A percentile compares a stretch with the other conserved stretches of the same genome.
These are phyloP conservation scores for Trametes cinnabarina DNA, from an alignment of 768 basidiomycete genomes.

Conservation along the genomic window DNA sequence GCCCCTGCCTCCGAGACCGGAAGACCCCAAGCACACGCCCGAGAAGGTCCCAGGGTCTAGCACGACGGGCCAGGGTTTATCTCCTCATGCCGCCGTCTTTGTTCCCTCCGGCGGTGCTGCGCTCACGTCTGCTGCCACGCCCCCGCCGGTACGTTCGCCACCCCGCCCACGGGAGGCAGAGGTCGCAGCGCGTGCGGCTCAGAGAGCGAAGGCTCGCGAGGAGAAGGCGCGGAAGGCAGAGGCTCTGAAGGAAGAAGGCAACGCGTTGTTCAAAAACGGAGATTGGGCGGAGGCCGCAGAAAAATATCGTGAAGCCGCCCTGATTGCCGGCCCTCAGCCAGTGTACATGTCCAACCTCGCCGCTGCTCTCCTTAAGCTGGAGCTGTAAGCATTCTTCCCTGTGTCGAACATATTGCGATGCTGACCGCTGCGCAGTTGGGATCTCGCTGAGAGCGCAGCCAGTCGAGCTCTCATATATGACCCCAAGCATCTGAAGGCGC, in stretches of 20 bases:
- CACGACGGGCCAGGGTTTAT: not conserved
- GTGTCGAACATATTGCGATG: not conserved
- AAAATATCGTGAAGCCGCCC: slow-evolving; percentile 40
- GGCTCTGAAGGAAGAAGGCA: slow-evolving; percentile 40
- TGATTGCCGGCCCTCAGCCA: slow-evolving; percentile 37
- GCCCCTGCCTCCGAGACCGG: not conserved
- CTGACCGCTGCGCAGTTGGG: slow-evolving; percentile 22
- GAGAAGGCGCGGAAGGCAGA: slow-evolving; percentile 27
- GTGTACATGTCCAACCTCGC: slow-evolving; percentile 43
- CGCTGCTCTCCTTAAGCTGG: slow-evolving; percentile 43
- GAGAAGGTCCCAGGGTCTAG: not conserved
- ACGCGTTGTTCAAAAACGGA: slow-evolving; percentile 38
- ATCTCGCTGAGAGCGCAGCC: slow-evolving; percentile 31
- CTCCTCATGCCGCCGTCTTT: not conserved
- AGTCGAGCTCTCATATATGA: slow-evolving; percentile 29
- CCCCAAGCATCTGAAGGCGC: slow-evolving; percentile 34
- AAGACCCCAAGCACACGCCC: not conserved
- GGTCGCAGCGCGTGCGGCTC: slow-evolving; percentile 1
- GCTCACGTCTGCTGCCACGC: not conserved
- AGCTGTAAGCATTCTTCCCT: slow-evolving; percentile 19
- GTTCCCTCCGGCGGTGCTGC: not conserved
- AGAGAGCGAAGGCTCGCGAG: slow-evolving; percentile 20
- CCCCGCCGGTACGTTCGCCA: not conserved
- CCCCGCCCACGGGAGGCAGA: slow-evolving; percentile 8
- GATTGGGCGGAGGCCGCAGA: slow-evolving; percentile 39